Base-by-base conservation (phyloP, 192 early-diverging fungal genomes). In the Coemansia sp. region DNA sequence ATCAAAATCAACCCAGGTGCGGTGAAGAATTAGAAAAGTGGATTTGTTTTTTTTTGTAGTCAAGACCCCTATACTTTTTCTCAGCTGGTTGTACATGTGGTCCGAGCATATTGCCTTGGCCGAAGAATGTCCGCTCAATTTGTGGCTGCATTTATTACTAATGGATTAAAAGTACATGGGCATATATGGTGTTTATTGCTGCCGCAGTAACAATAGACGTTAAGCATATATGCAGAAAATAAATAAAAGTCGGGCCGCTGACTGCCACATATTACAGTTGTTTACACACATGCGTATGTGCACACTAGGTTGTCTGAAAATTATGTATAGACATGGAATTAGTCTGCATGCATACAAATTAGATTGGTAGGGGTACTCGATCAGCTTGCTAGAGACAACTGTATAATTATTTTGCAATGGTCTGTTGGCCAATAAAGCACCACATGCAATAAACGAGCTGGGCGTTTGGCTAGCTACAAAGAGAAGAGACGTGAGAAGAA, bases 91-190 rank as follows among this genome's bases (percentile, higher is more conserved):
- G 47, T 19, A 19, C 47, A 49, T 49, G 47, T 49, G 47, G 6
- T 19, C 47, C 47, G 17, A 49, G 22, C 3, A 49, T 49, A 49
- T 49, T 49, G 17, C 47, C 47, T 49, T 49, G 47, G 7, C 47
- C 56, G 19, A 19, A 39, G 17, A 35, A 58, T 14, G 35, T 32
- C 56, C 17, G 39, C 11, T 41, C 1, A 21, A 38, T 58, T 38
- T 38, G 37, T 58, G 56, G 37, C 37, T 21, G 55, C 32, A 37
- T 56, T 24, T 56, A 21, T 56, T 56, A 17, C 35, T 12, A 56
- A 35, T 8, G 29, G 5, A 24, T 25, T 55, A 24, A 25, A 24
- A 55, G 29, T 23, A 55, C 15, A 55, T 24, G 3, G 12, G 41
- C 41, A 15, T 43, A 43, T 15, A 43, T 43, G 41, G 41, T 15